Evolutionary conservation across 202 grass and related monocot genomes (phyloP), one percentile per base, ranked within the genome.

Genomic region (Dendrocalamus latiflorus): DNA sequence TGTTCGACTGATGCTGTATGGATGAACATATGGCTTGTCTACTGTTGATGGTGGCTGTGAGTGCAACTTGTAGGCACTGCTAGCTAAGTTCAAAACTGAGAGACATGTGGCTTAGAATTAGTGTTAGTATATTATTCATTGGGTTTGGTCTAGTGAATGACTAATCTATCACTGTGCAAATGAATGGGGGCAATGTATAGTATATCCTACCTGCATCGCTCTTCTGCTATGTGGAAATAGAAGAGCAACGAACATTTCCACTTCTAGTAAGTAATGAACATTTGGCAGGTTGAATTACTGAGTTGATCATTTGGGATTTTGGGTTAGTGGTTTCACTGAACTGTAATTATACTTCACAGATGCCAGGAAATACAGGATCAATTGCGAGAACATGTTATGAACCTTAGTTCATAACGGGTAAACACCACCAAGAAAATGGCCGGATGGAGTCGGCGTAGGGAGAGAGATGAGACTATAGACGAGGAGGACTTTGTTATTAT

Each of bases 361-460:
- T 98, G 78, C 91, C 93, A 71, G 95, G 95, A 73, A 98, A 98
- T 75, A 95, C 93, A 47, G 95, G 93, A 70, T 95, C 87, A 37
- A 95, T 93, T 70, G 93, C 91, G 13, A 90, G 95, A 72, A 95
- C 91, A 1, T 98, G 95, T 83, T n/a, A n/a, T n/a, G n/a, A n/a
- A n/a, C n/a, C n/a, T n/a, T n/a, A n/a, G n/a, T n/a, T n/a, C n/a
- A n/a, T n/a, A n/a, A n/a, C n/a, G n/a, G n/a, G n/a, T n/a, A n/a
- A n/a, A n/a, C n/a, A n/a, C n/a, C n/a, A n/a, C n/a, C n/a, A n/a
- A n/a, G n/a, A n/a, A n/a, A n/a, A n/a, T n/a, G n/a, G n/a, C n/a
- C n/a, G n/a, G n/a, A n/a, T n/a, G n/a, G n/a, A n/a, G n/a, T n/a
- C n/a, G n/a, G n/a, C n/a, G n/a, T n/a, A n/a, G n/a, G n/a, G n/a